Conservation (phyloP, 2,329 filamentous ascomycete genomes). For the Hymenoscyphus fraxineus region DNA sequence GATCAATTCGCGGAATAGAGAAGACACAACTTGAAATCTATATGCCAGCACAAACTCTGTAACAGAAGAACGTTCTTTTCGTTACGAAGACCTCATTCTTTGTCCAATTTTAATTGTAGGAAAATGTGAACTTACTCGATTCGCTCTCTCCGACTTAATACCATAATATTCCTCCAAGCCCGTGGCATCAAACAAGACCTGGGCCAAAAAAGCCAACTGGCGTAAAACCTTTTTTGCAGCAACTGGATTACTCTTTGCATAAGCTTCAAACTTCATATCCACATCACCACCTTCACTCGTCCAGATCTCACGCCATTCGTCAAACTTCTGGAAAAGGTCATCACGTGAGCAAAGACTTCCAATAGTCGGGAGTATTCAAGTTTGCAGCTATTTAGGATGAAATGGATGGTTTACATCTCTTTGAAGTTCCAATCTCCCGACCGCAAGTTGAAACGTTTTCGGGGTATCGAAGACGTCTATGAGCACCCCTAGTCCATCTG, state of each 20-base stretch:
- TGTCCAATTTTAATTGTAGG: no score
- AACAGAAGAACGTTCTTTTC: not conserved
- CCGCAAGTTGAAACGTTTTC: slow-evolving; percentile 20
- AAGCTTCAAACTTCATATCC: slow-evolving; percentile 27
- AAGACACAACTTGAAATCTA: not conserved
- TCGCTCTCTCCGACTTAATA: slow-evolving; percentile 24
- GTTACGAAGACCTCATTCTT: not conserved
- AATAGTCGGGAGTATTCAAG: not conserved
- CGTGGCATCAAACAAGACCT: slow-evolving; percentile 25
- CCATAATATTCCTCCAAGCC: slow-evolving; percentile 28
- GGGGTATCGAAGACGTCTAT: slow-evolving; percentile 26
- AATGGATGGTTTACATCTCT: slow-evolving; percentile 22
- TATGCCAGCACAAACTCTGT: not conserved
- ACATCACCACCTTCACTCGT: slow-evolving; percentile 21
- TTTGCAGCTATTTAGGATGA: not conserved
- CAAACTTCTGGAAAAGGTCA: slow-evolving; percentile 18
- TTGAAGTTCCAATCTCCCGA: slow-evolving; percentile 28
- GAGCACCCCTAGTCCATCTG: slow-evolving; percentile 28
- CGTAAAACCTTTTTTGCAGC: slow-evolving; percentile 20
- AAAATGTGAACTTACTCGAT: slow-evolving; percentile 17
- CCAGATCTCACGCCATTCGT: slow-evolving; percentile 32
- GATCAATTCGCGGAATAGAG: no score
- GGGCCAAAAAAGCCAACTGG: slow-evolving; percentile 24
- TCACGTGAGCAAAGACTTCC: slow-evolving; percentile 20
- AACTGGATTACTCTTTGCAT: slow-evolving; percentile 24